Percentiles rank a stretch among this genome's conserved stretches.
Evolutionary conservation across 1,284 basidiomycete genomes (phyloP).

Genomic region (Trichosporon inkin): DNA sequence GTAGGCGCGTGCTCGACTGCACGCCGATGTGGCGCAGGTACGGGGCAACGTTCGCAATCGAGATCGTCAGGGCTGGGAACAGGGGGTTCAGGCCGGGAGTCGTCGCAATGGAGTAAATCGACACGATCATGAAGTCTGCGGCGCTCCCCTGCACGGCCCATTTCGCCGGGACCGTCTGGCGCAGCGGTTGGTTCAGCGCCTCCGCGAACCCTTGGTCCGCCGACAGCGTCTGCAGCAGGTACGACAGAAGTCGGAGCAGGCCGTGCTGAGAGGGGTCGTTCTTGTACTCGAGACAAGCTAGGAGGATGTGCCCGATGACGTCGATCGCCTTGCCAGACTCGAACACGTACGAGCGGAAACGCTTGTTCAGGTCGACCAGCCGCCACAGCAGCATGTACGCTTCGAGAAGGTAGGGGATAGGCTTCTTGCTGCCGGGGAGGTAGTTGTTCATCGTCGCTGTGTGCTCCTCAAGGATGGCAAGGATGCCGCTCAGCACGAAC

Average conservation of each 20-base stretch:
- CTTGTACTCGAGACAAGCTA: constrained; percentile 76
- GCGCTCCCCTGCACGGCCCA: constrained; percentile 69
- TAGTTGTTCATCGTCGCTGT: constrained; percentile 67
- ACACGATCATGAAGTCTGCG: constrained; percentile 83
- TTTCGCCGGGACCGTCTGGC: constrained; percentile 64
- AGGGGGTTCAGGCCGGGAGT: constrained; percentile 79
- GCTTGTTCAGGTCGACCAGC: constrained; percentile 86
- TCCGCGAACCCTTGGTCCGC: constrained; percentile 72
- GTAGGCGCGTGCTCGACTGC: constrained; percentile 71
- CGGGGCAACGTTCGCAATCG: constrained; percentile 80
- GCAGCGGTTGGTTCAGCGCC: constrained; percentile 58
- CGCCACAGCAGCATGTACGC: constrained; percentile 83
- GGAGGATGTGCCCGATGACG: constrained; percentile 69
- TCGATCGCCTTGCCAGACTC: constrained; percentile 74
- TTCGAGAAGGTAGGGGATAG: constrained; percentile 74
- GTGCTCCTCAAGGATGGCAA: constrained; percentile 67
- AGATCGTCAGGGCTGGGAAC: constrained; percentile 87
- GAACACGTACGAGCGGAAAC: constrained; percentile 74
- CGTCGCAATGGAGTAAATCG: constrained; percentile 83
- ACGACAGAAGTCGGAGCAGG: constrained; percentile 79
- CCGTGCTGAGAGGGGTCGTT: constrained; percentile 93
- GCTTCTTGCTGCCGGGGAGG: constrained; percentile 74
- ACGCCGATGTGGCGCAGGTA: constrained; percentile 77
- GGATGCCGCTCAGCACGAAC: constrained; percentile 71
- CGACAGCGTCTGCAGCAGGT: constrained; percentile 86